Conservation (phyloP, 768 basidiomycete genomes). For the Goffeauzyma gilvescens region DNA sequence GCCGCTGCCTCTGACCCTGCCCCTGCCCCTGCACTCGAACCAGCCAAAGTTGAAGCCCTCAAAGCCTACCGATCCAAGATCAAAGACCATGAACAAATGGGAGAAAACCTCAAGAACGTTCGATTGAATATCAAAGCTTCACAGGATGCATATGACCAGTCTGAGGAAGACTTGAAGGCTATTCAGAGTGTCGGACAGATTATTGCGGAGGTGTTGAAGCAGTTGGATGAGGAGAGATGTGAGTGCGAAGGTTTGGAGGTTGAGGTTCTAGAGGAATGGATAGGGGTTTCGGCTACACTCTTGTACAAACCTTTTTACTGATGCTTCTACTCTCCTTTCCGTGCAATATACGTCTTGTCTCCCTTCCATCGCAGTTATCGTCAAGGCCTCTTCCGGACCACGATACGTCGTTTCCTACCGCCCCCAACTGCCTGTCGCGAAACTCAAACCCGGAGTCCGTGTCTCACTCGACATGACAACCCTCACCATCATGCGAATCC, state of each 20-base stretch:
- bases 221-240: slow-evolving; percentile 95
- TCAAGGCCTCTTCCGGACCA: slow-evolving; percentile 94
- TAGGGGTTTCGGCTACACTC: too few species aligned
- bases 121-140: slow-evolving; percentile 77
- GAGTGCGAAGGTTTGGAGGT: slow-evolving; percentile 26
- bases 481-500: slow-evolving; percentile 91
- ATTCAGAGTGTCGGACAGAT: slow-evolving; percentile 98
- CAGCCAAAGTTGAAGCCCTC: slow-evolving; percentile 30
- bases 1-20: too few species aligned
- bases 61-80: slow-evolving; percentile 47
- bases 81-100: slow-evolving; percentile 68
- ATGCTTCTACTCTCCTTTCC: too few species aligned
- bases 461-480: slow-evolving; percentile 99
- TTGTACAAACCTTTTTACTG: not conserved
- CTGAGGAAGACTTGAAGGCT: slow-evolving; percentile 97
- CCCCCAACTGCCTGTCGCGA: slow-evolving; percentile 64
- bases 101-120: slow-evolving; percentile 78
- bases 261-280: not conserved
- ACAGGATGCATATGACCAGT: slow-evolving; percentile 77
- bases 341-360: not conserved
- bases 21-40: slow-evolving; percentile 6
- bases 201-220: slow-evolving; percentile 96
- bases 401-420: slow-evolving; percentile 96
- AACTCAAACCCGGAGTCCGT: slow-evolving; percentile 74
- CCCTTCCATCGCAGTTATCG: slow-evolving; percentile 50